Evolutionary conservation across 768 basidiomycete species (phyloP).

Genomic region (Xerocomus potaroensis): DNA sequence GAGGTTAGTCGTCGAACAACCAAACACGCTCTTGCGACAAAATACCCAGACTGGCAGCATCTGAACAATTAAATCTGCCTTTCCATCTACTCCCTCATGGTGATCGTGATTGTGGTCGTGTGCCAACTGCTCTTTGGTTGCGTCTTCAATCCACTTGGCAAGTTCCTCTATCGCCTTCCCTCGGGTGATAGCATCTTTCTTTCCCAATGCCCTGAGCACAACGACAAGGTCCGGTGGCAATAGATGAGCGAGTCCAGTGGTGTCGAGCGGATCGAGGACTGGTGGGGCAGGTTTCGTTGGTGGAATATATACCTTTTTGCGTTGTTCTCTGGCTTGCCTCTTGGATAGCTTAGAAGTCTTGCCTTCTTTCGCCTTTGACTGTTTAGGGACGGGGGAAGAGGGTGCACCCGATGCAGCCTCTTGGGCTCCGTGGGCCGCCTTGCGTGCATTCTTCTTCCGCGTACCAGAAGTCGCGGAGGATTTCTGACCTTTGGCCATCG

Average conservation of each 20-base stretch:
- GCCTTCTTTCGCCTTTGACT: slow-evolving; percentile 48
- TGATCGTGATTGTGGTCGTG: slow-evolving; percentile 20
- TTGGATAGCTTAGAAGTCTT: slow-evolving; percentile 41
- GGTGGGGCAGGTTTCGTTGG: slow-evolving; percentile 75
- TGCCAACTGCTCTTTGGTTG: slow-evolving; percentile 40
- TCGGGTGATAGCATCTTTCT: slow-evolving; percentile 88
- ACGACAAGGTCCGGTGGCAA: slow-evolving; percentile 82
- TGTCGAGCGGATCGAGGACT: slow-evolving; percentile 83
- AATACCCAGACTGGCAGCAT: slow-evolving; percentile 91
- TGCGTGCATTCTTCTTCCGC: slow-evolving; percentile 90
- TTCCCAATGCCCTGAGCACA: slow-evolving; percentile 73
- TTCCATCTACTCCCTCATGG: slow-evolving; percentile 15
- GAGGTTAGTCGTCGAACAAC: slow-evolving; percentile 6
- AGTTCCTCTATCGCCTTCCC: slow-evolving; percentile 83
- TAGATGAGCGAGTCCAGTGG: slow-evolving; percentile 66
- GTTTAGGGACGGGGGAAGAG: slow-evolving; percentile 37
- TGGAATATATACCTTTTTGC: slow-evolving; percentile 82
- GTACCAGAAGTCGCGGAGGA: slow-evolving; percentile 84
- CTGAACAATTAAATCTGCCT: slow-evolving; percentile 37
- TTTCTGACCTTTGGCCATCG: slow-evolving; percentile 50
- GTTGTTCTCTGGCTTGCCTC: slow-evolving; percentile 59
- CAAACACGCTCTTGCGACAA: slow-evolving; percentile 25
- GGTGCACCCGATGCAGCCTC: slow-evolving; percentile 17
- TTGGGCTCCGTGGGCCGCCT: slow-evolving; percentile 39
- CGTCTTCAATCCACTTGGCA: slow-evolving; percentile 58